Evolutionary conservation across 306 rosid species (phyloP).

Genomic region (Acacia crassicarpa): DNA sequence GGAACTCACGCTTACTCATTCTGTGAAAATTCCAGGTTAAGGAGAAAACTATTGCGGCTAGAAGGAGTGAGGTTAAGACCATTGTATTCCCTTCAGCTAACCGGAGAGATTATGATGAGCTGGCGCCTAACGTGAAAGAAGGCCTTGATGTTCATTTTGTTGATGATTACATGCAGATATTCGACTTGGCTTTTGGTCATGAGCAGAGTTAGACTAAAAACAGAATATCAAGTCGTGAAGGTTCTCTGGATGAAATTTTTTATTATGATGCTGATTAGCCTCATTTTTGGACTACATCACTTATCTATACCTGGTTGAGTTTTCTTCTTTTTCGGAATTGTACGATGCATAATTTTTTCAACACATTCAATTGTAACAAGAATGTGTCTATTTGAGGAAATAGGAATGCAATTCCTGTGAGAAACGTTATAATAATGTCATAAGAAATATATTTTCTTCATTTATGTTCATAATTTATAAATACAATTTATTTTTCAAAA

Average conservation of each 20-base stretch:
- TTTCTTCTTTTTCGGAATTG: not conserved
- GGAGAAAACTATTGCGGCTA: constrained; percentile 97
- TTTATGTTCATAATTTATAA: not conserved
- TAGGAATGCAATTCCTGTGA: not conserved
- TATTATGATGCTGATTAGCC: constrained; percentile 38
- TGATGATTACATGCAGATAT: constrained; percentile 76
- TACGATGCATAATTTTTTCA: constrained; percentile 9
- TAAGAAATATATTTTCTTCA: not conserved
- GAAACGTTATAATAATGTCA: not conserved
- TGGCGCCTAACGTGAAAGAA: constrained; percentile 84
- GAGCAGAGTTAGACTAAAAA: constrained; percentile 28
- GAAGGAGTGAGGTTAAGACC: constrained; percentile 84
- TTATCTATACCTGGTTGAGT: not conserved
- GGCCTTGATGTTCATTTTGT: constrained; percentile 96
- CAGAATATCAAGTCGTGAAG: constrained; percentile 18
- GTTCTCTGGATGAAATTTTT: constrained; percentile 34
- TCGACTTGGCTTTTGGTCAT: constrained; percentile 63
- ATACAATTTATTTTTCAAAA: not conserved
- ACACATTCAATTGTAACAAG: constrained; percentile 35
- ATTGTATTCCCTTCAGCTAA: constrained; percentile 91
- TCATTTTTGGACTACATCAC: constrained; percentile 32
- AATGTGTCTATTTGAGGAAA: constrained; percentile 17
- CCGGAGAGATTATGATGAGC: constrained; percentile 89
- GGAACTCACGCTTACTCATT: constrained; percentile 22
- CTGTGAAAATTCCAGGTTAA: constrained; percentile 68